Conservation (phyloP, 805 yeast genomes). For the Teunomyces cretensis region DNA sequence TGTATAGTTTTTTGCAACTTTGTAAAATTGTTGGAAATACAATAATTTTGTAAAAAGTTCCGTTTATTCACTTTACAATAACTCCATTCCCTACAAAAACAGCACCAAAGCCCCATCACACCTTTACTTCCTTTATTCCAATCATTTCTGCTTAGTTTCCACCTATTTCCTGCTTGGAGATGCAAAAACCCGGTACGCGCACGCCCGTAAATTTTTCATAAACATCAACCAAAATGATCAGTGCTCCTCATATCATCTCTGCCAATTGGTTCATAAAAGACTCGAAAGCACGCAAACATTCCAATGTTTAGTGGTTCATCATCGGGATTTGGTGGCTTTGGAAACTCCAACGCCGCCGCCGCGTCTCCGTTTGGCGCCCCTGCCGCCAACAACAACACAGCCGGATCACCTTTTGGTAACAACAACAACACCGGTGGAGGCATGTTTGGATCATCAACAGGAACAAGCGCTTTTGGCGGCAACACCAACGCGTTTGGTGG, state of each 20-base stretch:
- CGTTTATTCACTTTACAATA: too few relatives aligned
- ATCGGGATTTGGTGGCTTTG: slow-evolving; percentile 52
- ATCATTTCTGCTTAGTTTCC: too few relatives aligned
- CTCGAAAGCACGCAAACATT: not conserved
- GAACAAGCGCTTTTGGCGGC: slow-evolving; percentile 17
- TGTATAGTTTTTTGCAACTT: not conserved
- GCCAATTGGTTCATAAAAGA: not conserved
- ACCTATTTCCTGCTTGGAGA: not conserved
- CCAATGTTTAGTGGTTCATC: slow-evolving; percentile 49
- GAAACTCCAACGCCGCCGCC: slow-evolving; percentile 19
- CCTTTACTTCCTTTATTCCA: not conserved
- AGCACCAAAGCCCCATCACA: not conserved
- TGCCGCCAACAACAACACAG: slow-evolving; percentile 15
- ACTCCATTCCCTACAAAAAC: too few relatives aligned
- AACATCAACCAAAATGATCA: not conserved
- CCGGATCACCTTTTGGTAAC: slow-evolving; percentile 19
- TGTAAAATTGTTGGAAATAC: too few relatives aligned
- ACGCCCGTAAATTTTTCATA: slow-evolving; percentile 2
- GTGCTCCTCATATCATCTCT: not conserved
- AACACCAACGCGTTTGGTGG: slow-evolving; percentile 24
- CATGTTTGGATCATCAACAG: slow-evolving; percentile 21
- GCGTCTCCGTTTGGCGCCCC: slow-evolving; percentile 38
- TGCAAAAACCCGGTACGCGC: not conserved
- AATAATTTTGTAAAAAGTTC: too few relatives aligned
- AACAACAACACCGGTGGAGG: slow-evolving; percentile 12